phyloP scores from a whole-genome alignment of 1,284 basidiomycete species.

The Apiotrichum domesticum region DNA sequence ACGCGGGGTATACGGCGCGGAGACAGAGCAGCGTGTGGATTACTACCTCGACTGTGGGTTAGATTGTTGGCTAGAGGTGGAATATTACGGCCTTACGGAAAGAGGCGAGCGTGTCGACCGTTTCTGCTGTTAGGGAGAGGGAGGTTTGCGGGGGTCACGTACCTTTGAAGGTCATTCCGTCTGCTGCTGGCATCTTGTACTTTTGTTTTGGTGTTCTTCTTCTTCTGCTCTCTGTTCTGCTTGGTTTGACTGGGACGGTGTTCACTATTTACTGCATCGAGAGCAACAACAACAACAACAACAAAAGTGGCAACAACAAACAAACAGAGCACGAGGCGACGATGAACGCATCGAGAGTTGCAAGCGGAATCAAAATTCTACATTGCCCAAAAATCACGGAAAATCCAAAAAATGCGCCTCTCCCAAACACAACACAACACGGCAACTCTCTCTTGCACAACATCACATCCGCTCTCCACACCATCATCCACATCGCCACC shows the following conservation, averaged over 20 bases:
- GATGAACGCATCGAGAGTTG: too few relatives aligned
- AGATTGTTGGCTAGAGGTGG: background rate
- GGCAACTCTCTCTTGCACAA: background rate
- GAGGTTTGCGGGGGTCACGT: background rate
- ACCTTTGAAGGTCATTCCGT: too few relatives aligned
- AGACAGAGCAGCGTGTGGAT: constrained; percentile 87
- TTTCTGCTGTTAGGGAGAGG: constrained; percentile 24
- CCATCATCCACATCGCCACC: background rate
- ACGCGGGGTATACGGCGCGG: constrained; percentile 79
- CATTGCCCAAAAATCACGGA: background rate
- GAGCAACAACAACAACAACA: too few relatives aligned
- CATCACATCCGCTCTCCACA: background rate
- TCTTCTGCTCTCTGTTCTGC: too few relatives aligned
- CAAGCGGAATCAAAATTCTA: too few relatives aligned
- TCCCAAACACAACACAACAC: constrained; percentile 4
- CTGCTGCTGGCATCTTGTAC: too few relatives aligned
- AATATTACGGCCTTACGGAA: constrained; percentile 25
- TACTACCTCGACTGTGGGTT: constrained; percentile 73
- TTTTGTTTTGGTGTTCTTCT: too few relatives aligned
- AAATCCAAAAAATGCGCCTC: too few relatives aligned
- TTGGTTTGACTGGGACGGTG: too few relatives aligned
- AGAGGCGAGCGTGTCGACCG: constrained; percentile 33
- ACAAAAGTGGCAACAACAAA: too few relatives aligned
- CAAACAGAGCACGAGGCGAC: too few relatives aligned
- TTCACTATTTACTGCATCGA: too few relatives aligned